phyloP scores from a whole-genome alignment of 2,329 filamentous ascomycete species.

The Colletotrichum somersetense region DNA sequence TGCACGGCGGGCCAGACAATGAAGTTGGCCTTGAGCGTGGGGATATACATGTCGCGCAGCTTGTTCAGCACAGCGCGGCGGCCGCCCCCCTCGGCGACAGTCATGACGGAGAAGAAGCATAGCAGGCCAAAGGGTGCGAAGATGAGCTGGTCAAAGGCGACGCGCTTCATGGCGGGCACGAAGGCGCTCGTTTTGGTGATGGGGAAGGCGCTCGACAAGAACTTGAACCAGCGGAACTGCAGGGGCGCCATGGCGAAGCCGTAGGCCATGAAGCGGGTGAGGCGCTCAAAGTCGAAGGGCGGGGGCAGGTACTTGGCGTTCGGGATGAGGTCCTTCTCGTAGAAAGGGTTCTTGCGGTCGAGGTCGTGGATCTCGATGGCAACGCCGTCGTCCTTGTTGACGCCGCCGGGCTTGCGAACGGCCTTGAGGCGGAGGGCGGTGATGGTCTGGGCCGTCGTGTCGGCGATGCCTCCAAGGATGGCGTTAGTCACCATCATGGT shows the following conservation, averaged over 20 bases:
- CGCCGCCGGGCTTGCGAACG: slow-evolving; percentile 70
- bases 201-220: slow-evolving; percentile 85
- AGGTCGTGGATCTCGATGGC: slow-evolving; percentile 92
- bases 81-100: slow-evolving; percentile 91
- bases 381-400: slow-evolving; percentile 75
- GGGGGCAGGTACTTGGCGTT: slow-evolving; percentile 75
- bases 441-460: slow-evolving; percentile 94
- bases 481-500: slow-evolving; percentile 99
- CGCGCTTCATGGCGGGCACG: slow-evolving; percentile 85
- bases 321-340: slow-evolving; percentile 74
- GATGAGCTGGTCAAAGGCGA: slow-evolving; percentile 91
- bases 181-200: slow-evolving; percentile 82
- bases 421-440: slow-evolving; percentile 82
- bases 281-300: slow-evolving; percentile 93
- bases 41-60: slow-evolving; percentile 92
- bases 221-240: slow-evolving; percentile 96
- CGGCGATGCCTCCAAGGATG: slow-evolving; percentile 93
- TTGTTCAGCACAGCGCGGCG: slow-evolving; percentile 83
- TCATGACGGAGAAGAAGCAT: slow-evolving; percentile 96
- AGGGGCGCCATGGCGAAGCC: slow-evolving; percentile 96
- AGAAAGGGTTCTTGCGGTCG: slow-evolving; percentile 81
- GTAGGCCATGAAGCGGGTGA: slow-evolving; percentile 97
- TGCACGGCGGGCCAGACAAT: slow-evolving; percentile 96
- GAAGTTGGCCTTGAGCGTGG: slow-evolving; percentile 95
- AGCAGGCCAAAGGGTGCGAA: slow-evolving; percentile 92